A percentile compares a stretch with the other conserved stretches of the same genome.
Evolutionary conservation across 441 rosid genomes (phyloP).

Genomic region (Euphorbia schlechtendalii): DNA sequence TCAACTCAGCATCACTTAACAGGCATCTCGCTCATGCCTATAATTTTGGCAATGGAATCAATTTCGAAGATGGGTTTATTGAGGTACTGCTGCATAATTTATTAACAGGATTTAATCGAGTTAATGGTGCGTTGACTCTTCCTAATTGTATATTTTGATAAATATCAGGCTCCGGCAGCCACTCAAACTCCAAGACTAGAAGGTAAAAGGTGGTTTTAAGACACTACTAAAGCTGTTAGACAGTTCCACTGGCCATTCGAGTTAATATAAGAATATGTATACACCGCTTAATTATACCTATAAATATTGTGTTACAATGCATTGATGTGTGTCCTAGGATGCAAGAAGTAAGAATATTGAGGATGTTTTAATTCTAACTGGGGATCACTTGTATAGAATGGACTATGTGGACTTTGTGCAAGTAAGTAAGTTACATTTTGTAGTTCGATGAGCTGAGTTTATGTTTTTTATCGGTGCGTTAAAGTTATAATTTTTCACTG

Average conservation of each 20-base stretch:
- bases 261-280: conserved; percentile 28
- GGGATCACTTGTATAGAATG: conserved; percentile 92
- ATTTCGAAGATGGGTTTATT: conserved; percentile 68
- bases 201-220: conserved; percentile 87
- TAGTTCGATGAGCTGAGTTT: background rate
- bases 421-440: conserved; percentile 32
- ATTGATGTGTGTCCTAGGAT: conserved; percentile 35
- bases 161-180: conserved; percentile 74
- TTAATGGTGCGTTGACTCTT: no score
- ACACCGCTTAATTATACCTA: no score
- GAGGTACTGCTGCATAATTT: conserved; percentile 36
- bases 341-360: conserved; percentile 75
- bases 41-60: conserved; percentile 53
- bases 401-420: conserved; percentile 93
- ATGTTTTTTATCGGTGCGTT: background rate
- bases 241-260: conserved; percentile 97
- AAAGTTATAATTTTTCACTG: conserved; percentile 3
- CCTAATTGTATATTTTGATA: background rate
- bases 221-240: conserved; percentile 92
- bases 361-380: conserved; percentile 85
- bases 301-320: background rate
- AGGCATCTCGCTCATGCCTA: conserved; percentile 81
- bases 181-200: conserved; percentile 94
- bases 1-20: conserved; percentile 81
- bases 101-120: background rate